Evolutionary conservation across 2,329 filamentous ascomycete species (phyloP), one percentile per base, ranked within the genome.

Genomic region (Neonectria neomacrospora): DNA sequence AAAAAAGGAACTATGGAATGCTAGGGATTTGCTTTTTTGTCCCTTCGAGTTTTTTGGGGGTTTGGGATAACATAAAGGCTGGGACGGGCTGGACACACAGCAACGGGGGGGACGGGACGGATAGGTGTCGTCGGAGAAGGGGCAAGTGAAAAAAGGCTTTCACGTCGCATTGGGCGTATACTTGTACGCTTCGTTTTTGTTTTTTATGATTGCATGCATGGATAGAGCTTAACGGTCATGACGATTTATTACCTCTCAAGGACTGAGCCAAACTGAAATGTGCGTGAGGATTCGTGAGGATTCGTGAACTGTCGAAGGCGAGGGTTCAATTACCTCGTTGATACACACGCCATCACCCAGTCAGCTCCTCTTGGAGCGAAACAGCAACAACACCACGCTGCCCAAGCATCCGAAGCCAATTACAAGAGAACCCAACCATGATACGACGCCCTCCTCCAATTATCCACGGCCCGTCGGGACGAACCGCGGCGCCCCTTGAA

Each of bases 141-240:
- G 20, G 14, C 23, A 45, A 54, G 28, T 34, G 50, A 52, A 56
- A 59, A 30, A 34, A n/a, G 48, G 23, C 30, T 37, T 32, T 53
- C 50, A 58, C 56, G 48, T 60, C 42, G 56, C 54, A 64, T 58
- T 50, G 34, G 41, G 66, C 59, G 66, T 60, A 58, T 47, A 63
- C 34, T 57, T 65, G 58, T 50, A 45, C 45, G 53, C 51, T 48
- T 51, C 57, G 44, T 54, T 41, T 63, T 41, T 63, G 41, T 59
- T 47, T 28, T 58, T 68, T 62, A 52, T 34, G 52, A 55, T 54
- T 58, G 60, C 55, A 65, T 64, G 65, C 62, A 66, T 67, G 65
- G 67, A 67, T 66, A 67, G 61, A 67, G 57, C 56, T 66, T 57
- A 64, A 67, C 59, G 55, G 65, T 59, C 64, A 66, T 63, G 54